Conservation (phyloP, 805 yeast genomes). For the Pichia membranifaciens region DNA sequence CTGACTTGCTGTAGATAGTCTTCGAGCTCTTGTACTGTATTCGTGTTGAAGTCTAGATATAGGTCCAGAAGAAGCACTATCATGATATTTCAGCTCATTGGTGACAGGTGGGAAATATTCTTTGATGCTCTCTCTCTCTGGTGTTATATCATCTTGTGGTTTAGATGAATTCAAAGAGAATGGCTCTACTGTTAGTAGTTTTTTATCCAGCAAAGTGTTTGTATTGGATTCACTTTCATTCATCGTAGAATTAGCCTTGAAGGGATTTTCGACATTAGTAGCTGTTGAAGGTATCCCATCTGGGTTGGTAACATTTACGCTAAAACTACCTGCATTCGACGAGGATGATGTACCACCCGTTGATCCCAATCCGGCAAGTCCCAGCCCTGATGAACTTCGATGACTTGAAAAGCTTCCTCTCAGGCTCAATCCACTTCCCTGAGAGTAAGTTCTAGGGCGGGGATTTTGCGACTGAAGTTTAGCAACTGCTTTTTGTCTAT, state of each 20-base stretch:
- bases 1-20: conserved; percentile 35
- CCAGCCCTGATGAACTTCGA: conserved; percentile 7
- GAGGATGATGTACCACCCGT: conserved; percentile 8
- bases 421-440: neutral
- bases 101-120: conserved; percentile 1
- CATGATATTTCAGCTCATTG: neutral
- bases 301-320: conserved; percentile 4
- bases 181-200: conserved; percentile 18
- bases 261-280: conserved; percentile 14
- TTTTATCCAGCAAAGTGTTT: conserved; percentile 13
- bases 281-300: conserved; percentile 3
- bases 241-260: conserved; percentile 12
- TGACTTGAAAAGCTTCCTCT: conserved; percentile 9
- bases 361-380: conserved; percentile 6
- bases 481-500: conserved; percentile 53
- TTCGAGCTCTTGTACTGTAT: conserved; percentile 16
- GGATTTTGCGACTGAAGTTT: neutral
- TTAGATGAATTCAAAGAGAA: conserved; percentile 19
- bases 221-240: neutral
- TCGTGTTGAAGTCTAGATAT: conserved; percentile 14
- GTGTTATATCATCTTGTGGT: neutral
- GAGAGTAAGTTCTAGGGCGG: conserved; percentile 2
- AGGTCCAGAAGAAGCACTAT: neutral
- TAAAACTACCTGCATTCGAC: conserved; percentile 11
- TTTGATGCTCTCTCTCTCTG: neutral